A percentile compares a stretch with the other conserved stretches of the same genome.
Evolutionary conservation across 78 protist species (phyloP).

Genomic region (Planoprotostelium fungivorum): DNA sequence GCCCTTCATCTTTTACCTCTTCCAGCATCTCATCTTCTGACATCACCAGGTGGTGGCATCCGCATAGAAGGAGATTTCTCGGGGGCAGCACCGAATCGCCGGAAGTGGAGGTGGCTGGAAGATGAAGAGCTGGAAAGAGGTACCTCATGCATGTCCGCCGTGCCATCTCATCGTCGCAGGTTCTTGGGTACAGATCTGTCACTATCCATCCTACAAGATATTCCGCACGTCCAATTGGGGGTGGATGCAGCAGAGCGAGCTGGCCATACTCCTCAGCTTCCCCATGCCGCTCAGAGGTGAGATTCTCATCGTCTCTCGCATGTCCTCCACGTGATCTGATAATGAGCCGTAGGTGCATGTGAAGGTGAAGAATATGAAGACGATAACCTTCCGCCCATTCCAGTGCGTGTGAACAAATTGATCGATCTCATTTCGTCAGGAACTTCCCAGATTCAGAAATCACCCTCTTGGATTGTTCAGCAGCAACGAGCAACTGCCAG

Average conservation of each 20-base stretch:
- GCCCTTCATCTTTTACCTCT: not conserved
- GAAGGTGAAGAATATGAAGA: not conserved
- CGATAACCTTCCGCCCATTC: not conserved
- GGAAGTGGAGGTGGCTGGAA: not conserved
- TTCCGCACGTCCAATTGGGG: not conserved
- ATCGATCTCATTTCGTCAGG: not conserved
- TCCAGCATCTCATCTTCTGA: no score
- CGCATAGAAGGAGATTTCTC: not conserved
- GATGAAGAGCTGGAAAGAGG: not conserved
- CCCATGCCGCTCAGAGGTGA: not conserved
- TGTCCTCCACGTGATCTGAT: not conserved
- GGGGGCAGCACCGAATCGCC: not conserved
- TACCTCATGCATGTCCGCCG: not conserved
- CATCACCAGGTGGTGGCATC: not conserved
- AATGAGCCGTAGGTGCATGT: not conserved
- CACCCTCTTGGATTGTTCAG: not conserved
- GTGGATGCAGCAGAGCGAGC: not conserved
- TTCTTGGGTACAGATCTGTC: not conserved
- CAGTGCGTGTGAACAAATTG: not conserved
- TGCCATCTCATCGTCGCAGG: not conserved
- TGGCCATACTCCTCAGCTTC: not conserved
- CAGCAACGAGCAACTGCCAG: no score
- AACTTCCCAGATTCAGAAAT: not conserved
- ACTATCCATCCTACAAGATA: not conserved
- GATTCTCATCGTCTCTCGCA: not conserved